These are phyloP conservation scores for Globisporangium nunn DNA, from an alignment of 352 stramenopile species.

Conservation along the genomic window DNA sequence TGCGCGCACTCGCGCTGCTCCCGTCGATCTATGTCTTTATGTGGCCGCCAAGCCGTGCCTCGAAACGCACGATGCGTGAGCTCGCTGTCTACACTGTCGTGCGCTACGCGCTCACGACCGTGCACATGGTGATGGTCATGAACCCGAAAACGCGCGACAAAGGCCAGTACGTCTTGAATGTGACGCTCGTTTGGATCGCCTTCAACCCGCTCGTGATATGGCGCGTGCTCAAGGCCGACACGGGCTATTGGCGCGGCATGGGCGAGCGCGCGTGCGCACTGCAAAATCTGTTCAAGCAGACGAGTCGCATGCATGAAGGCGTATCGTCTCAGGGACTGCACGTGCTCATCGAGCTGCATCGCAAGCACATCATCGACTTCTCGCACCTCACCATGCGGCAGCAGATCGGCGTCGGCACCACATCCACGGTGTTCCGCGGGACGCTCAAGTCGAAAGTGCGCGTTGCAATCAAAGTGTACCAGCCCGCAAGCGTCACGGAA, in stretches of 20 bases:
- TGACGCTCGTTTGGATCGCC: constrained; percentile 13
- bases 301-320: constrained; percentile 22
- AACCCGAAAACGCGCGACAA: constrained; percentile 13
- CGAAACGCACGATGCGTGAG: constrained; percentile 23
- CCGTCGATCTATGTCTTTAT: constrained; percentile 29
- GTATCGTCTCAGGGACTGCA: constrained; percentile 35
- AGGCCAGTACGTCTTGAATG: constrained; percentile 12
- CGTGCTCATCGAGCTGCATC: constrained; percentile 44
- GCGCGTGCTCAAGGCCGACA: constrained; percentile 37
- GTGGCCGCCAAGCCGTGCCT: constrained; percentile 21
- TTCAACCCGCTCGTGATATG: constrained; percentile 32
- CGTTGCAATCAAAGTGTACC: constrained; percentile 43
- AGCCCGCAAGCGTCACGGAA: constrained; percentile 21
- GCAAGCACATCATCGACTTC: constrained; percentile 50
- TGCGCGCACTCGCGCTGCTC: constrained; percentile 14
- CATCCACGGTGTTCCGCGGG: constrained; percentile 25
- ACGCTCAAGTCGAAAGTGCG: constrained; percentile 13
- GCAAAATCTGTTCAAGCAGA: constrained; percentile 23
- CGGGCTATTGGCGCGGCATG: constrained; percentile 38
- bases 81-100: constrained; percentile 10
- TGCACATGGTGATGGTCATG: constrained; percentile 14
- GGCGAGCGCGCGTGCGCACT: constrained; percentile 21
- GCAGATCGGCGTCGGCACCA: constrained; percentile 23
- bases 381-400: constrained; percentile 20
- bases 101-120: constrained; percentile 2